phyloP scores from a whole-genome alignment of 108 stramenopile genomes.

The Cyclostephanos invisitatus region DNA sequence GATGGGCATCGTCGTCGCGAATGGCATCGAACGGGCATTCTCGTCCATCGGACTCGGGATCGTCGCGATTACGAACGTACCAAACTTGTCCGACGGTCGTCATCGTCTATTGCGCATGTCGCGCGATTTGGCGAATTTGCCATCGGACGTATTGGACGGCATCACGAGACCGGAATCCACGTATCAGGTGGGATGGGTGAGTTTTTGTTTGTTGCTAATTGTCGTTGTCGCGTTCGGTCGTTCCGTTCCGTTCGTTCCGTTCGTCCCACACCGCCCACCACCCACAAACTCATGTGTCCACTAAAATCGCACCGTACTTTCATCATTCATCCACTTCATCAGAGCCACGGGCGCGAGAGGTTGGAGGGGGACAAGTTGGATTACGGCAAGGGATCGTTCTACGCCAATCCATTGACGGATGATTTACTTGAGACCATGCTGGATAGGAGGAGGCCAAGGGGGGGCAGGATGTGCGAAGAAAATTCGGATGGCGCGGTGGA shows the following conservation, averaged over 20 bases:
- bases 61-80: constrained; percentile 71
- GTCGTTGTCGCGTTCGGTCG: too few relatives aligned
- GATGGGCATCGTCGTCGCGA: constrained; percentile 1
- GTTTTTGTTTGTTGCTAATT: background rate
- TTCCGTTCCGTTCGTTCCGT: too few relatives aligned
- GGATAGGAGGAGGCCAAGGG: constrained; percentile 22
- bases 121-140: constrained; percentile 60
- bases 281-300: too few relatives aligned
- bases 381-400: constrained; percentile 89
- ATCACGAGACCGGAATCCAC: constrained; percentile 60
- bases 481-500: constrained; percentile 9
- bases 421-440: constrained; percentile 44
- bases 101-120: constrained; percentile 62
- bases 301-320: background rate
- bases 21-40: constrained; percentile 54
- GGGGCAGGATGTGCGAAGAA: too few relatives aligned
- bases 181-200: constrained; percentile 87
- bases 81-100: constrained; percentile 40
- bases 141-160: constrained; percentile 48
- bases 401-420: constrained; percentile 91
- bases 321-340: too few relatives aligned
- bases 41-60: constrained; percentile 59
- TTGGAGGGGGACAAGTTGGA: constrained; percentile 80
- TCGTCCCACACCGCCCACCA: too few relatives aligned
- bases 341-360: constrained; percentile 93